phyloP scores from a whole-genome alignment of 257 asterid genomes.

The Ocimum tenuiflorum region DNA sequence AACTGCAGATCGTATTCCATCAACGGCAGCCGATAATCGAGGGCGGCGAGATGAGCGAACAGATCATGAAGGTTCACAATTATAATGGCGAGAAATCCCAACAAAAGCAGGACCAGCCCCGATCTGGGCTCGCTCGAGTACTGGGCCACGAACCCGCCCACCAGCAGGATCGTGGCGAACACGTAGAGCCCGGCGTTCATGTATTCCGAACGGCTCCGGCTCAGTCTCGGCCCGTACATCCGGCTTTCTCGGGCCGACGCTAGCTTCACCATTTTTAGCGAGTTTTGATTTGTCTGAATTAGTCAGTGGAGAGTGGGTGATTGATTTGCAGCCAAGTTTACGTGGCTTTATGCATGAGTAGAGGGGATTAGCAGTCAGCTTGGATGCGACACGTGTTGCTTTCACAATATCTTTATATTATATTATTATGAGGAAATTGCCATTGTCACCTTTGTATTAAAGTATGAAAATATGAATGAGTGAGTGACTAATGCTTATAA shows the following conservation, averaged over 20 bases:
- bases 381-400: no score
- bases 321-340: background rate
- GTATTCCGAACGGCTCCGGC: conserved; percentile 63
- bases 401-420: no score
- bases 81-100: conserved; percentile 35
- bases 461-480: no score
- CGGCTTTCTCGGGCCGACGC: conserved; percentile 79
- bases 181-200: conserved; percentile 77
- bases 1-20: conserved; percentile 56
- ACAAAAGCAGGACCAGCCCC: conserved; percentile 55
- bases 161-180: conserved; percentile 56
- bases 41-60: conserved; percentile 64
- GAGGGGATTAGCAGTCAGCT: no score
- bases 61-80: conserved; percentile 74
- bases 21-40: conserved; percentile 52
- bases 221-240: conserved; percentile 60
- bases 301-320: background rate
- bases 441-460: no score
- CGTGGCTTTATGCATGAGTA: no score
- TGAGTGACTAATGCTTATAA: no score
- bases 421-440: no score
- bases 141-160: conserved; percentile 61
- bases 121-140: conserved; percentile 53
- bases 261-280: conserved; percentile 66
- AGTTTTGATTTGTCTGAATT: no score